phyloP scores from a whole-genome alignment of 1,284 basidiomycete genomes.

The Sporisorium scitamineum region DNA sequence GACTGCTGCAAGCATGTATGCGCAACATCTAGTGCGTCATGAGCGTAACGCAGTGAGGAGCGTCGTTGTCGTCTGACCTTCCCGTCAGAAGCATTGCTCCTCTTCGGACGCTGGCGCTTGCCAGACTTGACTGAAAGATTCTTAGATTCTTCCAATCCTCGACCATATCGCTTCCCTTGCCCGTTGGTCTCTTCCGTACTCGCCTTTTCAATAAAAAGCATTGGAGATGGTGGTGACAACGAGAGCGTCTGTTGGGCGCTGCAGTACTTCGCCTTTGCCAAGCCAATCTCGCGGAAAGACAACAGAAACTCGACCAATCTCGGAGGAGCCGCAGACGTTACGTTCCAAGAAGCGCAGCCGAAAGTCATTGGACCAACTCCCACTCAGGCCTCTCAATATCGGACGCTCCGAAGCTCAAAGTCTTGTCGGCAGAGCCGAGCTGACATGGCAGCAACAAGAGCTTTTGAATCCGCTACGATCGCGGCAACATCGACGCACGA shows the following conservation, averaged over 20 bases:
- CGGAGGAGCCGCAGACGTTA: neutral
- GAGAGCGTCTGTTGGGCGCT: slow-evolving; percentile 12
- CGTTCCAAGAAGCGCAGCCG: slow-evolving; percentile 5
- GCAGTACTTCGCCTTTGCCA: neutral
- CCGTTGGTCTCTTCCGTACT: neutral
- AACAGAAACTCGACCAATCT: neutral
- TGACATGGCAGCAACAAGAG: slow-evolving; percentile 29
- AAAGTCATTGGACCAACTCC: neutral
- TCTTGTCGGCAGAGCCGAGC: neutral
- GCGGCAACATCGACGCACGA: neutral
- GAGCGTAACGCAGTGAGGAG: neutral
- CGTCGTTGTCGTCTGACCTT: neutral
- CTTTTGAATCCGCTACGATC: slow-evolving; percentile 2
- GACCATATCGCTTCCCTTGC: neutral
- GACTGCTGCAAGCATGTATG: neutral
- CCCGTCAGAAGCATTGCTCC: neutral
- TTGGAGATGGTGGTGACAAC: slow-evolving; percentile 15
- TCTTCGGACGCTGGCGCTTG: neutral
- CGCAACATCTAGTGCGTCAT: slow-evolving; percentile 2
- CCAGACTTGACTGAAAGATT: neutral
- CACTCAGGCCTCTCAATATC: neutral
- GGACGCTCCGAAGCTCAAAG: slow-evolving; percentile 3
- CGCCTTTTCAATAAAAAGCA: neutral
- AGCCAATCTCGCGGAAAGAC: neutral
- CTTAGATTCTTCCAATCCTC: neutral